phyloP scores from a whole-genome alignment of 768 basidiomycete species.

The Gyrodon lividus region DNA sequence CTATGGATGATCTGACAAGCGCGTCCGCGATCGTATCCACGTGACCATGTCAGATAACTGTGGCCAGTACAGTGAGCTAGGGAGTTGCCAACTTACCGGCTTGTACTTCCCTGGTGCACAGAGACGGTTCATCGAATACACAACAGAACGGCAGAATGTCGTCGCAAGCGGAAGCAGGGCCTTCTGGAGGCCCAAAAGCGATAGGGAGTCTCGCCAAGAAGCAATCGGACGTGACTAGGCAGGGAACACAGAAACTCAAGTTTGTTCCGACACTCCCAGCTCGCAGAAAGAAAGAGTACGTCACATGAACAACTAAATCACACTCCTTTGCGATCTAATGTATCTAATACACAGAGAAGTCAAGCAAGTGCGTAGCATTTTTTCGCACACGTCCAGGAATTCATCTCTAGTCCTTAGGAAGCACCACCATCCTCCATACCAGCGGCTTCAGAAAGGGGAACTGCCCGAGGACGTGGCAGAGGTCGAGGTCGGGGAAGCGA shows the following conservation, averaged over 20 bases:
- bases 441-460: constrained; percentile 37
- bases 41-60: constrained; percentile 18
- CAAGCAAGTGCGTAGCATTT: constrained; percentile 51
- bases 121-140: background rate
- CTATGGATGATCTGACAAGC: too few relatives aligned
- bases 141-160: constrained; percentile 3
- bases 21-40: background rate
- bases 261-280: constrained; percentile 75
- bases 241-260: constrained; percentile 74
- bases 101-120: too few relatives aligned
- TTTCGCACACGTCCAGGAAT: background rate
- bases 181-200: constrained; percentile 49
- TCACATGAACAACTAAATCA: constrained; percentile 22
- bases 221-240: constrained; percentile 66
- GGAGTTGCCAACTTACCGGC: too few relatives aligned
- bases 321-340: constrained; percentile 6
- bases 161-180: constrained; percentile 6
- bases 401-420: constrained; percentile 42
- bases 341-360: constrained; percentile 48
- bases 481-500: constrained; percentile 55
- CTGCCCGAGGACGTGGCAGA: constrained; percentile 48
- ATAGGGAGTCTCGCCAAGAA: constrained; percentile 76
- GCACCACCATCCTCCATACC: constrained; percentile 34
- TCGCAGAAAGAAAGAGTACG: constrained; percentile 80
- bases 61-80: too few relatives aligned